Evolutionary conservation across 371 early-diverging fungal genomes (phyloP), one percentile per base, ranked within the genome.

Genomic region (Chytridium lagenaria): DNA sequence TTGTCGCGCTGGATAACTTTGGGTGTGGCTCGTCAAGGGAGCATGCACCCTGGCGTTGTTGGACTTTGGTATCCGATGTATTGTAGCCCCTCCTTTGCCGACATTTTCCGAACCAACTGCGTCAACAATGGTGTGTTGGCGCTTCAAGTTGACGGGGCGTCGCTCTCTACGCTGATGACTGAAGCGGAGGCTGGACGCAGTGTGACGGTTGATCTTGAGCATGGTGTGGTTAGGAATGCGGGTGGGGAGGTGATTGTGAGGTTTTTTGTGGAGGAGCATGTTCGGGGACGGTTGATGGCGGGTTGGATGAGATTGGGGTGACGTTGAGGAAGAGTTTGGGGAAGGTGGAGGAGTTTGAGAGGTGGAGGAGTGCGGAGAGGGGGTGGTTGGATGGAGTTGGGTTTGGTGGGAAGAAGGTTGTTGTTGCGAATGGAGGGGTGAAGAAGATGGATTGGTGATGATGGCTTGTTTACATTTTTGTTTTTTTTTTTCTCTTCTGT

Each of bases 1-100:
- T 91, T 37, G 85, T 91, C 33, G 86, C 90, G 1, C 89, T 89
- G 23, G 84, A 81, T 64, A 90, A 90, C 82, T 91, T 90, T 84
- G 92, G 92, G 0, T 90, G 90, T 76, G 92, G 92, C 50, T 84
- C 85, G 64, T 87, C 88, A 28, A 86, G 92, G 72, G 92, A 91
- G 74, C 90, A 91, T 77, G 92, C 92, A 50, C 90, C 92, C 22
- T 90, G 91, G 89, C 91, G 7, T 82, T 91, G 71, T 82, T 87
- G 52, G 91, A 90, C 59, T 91, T 89, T 81, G 91, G 91, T 57
- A 90, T 91, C 72, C 83, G 87, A 30, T 88, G 88, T 75, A 87
- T 91, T 70, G 85, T 91, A 88, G 89, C 2, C 85, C 89, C 5
- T 86, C 86, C 72, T 91, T 87, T 77, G 91, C 91, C 37, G 90